Base-by-base conservation (phyloP, 306 rosid genomes). In the Vachellia pachyceras region DNA sequence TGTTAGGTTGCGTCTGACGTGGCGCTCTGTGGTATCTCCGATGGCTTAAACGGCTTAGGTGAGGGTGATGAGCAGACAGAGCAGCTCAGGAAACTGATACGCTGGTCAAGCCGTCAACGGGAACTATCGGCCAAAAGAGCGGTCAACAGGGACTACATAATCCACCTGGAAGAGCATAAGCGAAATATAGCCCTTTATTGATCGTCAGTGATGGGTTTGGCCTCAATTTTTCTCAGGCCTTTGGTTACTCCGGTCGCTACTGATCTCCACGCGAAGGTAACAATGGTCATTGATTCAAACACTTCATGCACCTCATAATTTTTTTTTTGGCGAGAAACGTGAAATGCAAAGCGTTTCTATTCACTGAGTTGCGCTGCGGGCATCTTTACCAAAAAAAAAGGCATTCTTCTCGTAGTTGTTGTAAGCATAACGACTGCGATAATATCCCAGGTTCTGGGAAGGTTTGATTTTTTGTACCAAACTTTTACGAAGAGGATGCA, bases 241-340 rank as follows among this genome's bases (percentile, higher is more conserved):
- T 37, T 49, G 22, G 42, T 77, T 69, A 29, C 46, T 52, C 82
- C 85, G 18, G 52, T 65, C 23, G 17, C 80, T 80, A 23, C 72
- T 33, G 86, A 84, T 75, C 49, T 22, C 74, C 78, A 41, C 54
- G 17, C 72, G 41, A 84, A 75, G 83, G 92, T 91, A 85, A 75
- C 81, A 50, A 14, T 52, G 1, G 13, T 6, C 12, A 5, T 7
- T 55, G 13, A 33, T 45, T 44, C 39, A 70, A 57, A 7, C 3
- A 45, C 35, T 41, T 73, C 0, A 63, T n/a, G 33, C 37, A 36
- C 55, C 41, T 68, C 10, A 1, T 61, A 49, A n/a, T 1, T 3
- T 9, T 12, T 23, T 55, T 10, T 54, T 65, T 15, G 35, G 49
- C 73, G 9, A 69, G 47, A 69, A 37, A 14, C 52, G 64, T 55